Base-by-base conservation (phyloP, 192 early-diverging fungal species). In the Coemansia guatemalensis region DNA sequence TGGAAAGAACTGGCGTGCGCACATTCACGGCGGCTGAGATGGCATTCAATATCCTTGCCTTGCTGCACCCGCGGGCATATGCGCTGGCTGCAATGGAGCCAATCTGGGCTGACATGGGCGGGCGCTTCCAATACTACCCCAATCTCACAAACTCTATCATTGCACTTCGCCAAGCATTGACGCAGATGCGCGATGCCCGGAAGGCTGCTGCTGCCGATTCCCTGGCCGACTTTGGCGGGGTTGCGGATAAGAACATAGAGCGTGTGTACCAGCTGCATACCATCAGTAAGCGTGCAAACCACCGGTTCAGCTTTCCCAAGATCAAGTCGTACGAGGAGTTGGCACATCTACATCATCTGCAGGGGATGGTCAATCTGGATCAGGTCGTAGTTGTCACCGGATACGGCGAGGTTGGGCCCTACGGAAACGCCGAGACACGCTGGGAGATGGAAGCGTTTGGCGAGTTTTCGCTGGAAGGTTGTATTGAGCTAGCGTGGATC, bases 401-500 rank as follows among this genome's bases (percentile, higher is more conserved):
- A 51, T 97, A 93, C 68, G 89, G 89, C 75, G 95, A 97, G 74
- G 95, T 97, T 12, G 90, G 92, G 8, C 95, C 95, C 9, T 95
- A 87, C 78, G 95, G 95, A 75, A 90, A 90, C 57, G 83, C 89
- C 26, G 86, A 93, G 64, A 94, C 93, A 53, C 91, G 95, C 62
- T 97, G 95, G 95, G 93, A 97, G 76, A 94, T 97, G 90, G 95
- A 97, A 75, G 87, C 93, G 51, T 75, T 83, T 59, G 95, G 95
- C 64, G 71, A 74, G 52, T 74, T 68, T 25, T 74, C 71, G 27
- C 61, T 74, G 9, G 71, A 74, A 26, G 71, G 93, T 35, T 94
- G 92, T 73, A 93, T 97, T 63, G 95, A 97, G 83, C 87, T 97
- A 88, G 93, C 95, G 14, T 95, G 95, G 93, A 92, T 97, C 78